Evolutionary conservation across 2,329 filamentous ascomycete genomes (phyloP), one percentile per base, ranked within the genome.

Genomic region (Cladosporium sp.): DNA sequence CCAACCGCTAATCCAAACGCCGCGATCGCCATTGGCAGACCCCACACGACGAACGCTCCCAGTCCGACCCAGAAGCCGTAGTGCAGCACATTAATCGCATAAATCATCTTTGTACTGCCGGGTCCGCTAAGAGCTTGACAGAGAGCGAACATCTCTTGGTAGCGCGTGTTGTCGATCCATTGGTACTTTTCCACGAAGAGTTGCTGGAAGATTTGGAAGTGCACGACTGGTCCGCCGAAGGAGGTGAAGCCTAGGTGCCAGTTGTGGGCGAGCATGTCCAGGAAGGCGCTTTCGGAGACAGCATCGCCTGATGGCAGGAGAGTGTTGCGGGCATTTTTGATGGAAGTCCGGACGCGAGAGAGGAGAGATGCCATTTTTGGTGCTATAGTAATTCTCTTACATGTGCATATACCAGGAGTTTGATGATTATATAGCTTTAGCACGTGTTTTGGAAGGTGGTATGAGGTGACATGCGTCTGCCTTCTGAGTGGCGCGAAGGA

Each of bases 121-220:
- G 85, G 85, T 0, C 85, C 85, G 0, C 80, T 82, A 2, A 88
- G 71, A 1, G 81, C 80, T 67, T 88, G 84, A 15, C 77, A 79
- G 39, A 88, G 68, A 20, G 80, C 83, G 64, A 89, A 88, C 0
- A 88, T 74, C 59, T 88, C 85, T 63, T 86, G 82, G 65, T 84
- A 88, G 51, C 82, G 76, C 58, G 85, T 80, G 48, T 88, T 83
- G 63, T 86, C 82, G 20, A 88, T 75, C 85, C 85, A 88, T 59
- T 71, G 64, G 35, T 76, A 64, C 39, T 78, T 76, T 13, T 51
- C 71, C 0, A 86, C 81, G 58, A 85, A 88, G 38, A 78, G 74
- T 32, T 75, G 69, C 57, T 83, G 76, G 48, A 85, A 73, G 51
- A 86, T 86, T 58, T 82, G 78, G 59, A 87, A 87, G 65, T 87